Percentiles rank a stretch among this genome's conserved stretches.
phyloP scores from a whole-genome alignment of 176 grass and related monocot species.

The Thinopyrum elongatum region DNA sequence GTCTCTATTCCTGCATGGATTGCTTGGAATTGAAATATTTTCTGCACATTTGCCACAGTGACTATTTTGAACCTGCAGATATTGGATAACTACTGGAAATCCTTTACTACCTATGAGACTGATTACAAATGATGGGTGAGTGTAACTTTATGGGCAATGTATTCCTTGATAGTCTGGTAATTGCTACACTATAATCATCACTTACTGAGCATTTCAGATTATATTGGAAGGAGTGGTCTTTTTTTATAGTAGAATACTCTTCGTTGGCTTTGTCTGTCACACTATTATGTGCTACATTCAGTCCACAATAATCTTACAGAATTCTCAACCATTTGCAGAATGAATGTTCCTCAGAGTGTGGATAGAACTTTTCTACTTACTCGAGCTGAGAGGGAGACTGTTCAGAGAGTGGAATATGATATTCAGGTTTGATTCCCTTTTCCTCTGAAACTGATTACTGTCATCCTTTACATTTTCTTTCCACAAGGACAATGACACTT shows the following conservation, averaged over 20 bases:
- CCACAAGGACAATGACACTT: neutral
- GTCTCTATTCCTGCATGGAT: neutral
- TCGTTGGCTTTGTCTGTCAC: neutral
- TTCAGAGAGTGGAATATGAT: constrained; percentile 43
- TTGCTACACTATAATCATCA: neutral
- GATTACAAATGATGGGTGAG: constrained; percentile 30
- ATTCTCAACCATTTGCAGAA: constrained; percentile 30
- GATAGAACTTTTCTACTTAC: constrained; percentile 54
- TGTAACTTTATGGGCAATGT: neutral
- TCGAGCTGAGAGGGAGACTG: constrained; percentile 38
- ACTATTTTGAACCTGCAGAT: constrained; percentile 33
- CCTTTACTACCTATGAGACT: constrained; percentile 37
- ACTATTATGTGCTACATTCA: neutral
- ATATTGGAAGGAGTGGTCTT: neutral
- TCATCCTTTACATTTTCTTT: neutral
- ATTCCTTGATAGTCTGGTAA: neutral
- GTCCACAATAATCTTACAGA: neutral
- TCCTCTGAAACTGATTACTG: neutral
- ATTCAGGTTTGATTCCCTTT: constrained; percentile 50
- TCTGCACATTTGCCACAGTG: neutral
- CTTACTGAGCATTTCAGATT: neutral
- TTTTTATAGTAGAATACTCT: neutral
- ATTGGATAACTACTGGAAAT: constrained; percentile 31
- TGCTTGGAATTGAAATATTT: constrained; percentile 1
- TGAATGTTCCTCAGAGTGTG: constrained; percentile 31